Evolutionary conservation across 2,329 filamentous ascomycete genomes (phyloP).

Genomic region (Colletotrichum endophyticum): DNA sequence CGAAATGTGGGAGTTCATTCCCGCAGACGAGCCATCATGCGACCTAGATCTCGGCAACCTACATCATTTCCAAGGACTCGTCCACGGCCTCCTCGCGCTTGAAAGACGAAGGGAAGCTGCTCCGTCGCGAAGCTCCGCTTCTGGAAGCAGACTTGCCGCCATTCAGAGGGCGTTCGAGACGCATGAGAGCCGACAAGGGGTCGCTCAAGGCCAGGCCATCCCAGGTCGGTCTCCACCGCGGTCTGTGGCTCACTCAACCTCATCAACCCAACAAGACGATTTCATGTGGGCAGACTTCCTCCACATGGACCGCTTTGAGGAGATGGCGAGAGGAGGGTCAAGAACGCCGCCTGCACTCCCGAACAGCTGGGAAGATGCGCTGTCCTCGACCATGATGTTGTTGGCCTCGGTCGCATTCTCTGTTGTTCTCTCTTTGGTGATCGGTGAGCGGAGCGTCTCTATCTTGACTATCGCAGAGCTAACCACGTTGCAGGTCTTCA

Average conservation of each 20-base stretch:
- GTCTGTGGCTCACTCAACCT: neutral
- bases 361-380: constrained; percentile 13
- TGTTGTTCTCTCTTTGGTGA: constrained; percentile 11
- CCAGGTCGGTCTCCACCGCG: neutral
- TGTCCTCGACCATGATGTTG: constrained; percentile 20
- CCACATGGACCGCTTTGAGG: constrained; percentile 15
- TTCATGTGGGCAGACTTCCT: constrained; percentile 1
- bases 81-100: constrained; percentile 25
- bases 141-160: constrained; percentile 10
- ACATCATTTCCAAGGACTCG: constrained; percentile 24
- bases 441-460: neutral
- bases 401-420: constrained; percentile 21
- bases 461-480: neutral
- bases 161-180: constrained; percentile 8
- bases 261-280: neutral
- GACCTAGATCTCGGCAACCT: constrained; percentile 6
- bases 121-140: neutral
- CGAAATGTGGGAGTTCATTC: constrained; percentile 24
- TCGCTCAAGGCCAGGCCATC: neutral
- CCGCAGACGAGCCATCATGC: neutral
- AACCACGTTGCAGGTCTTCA: neutral
- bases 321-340: neutral
- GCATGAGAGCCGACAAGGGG: neutral
- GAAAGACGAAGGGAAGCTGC: neutral
- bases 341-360: neutral